These are phyloP conservation scores for Aquilaria yunnanensis DNA, from an alignment of 345 rosid species.

Conservation along the genomic window DNA sequence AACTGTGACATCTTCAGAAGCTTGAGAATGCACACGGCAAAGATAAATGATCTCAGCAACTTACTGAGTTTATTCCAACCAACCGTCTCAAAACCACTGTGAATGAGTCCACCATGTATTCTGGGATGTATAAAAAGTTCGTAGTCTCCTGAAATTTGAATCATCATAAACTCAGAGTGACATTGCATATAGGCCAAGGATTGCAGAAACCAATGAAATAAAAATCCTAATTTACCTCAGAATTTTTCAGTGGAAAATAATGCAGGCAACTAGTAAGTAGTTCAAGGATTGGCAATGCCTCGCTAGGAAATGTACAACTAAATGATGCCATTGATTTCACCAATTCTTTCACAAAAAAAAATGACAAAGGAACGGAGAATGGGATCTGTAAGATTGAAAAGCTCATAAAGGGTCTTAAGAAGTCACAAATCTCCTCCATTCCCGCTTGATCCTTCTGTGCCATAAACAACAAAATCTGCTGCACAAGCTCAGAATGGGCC, in stretches of 20 bases:
- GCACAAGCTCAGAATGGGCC: constrained; percentile 59
- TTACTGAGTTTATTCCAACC: constrained; percentile 46
- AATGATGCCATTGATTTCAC: constrained; percentile 64
- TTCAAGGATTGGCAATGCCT: constrained; percentile 58
- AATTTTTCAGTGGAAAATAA: constrained; percentile 34
- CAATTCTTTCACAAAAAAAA: constrained; percentile 52
- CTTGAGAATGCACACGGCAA: background rate
- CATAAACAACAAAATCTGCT: constrained; percentile 61
- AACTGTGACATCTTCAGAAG: constrained; percentile 1
- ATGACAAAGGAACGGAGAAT: constrained; percentile 29
- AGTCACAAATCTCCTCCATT: constrained; percentile 62
- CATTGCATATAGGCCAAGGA: background rate
- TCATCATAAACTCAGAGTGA: background rate
- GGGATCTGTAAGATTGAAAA: constrained; percentile 49
- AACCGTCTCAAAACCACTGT: constrained; percentile 50
- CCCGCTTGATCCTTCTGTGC: constrained; percentile 37
- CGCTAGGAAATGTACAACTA: constrained; percentile 58
- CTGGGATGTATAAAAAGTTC: constrained; percentile 37
- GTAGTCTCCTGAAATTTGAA: constrained; percentile 45
- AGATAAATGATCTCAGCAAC: constrained; percentile 16
- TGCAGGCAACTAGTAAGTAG: constrained; percentile 51
- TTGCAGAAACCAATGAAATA: background rate
- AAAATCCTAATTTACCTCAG: constrained; percentile 37
- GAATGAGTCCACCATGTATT: constrained; percentile 56
- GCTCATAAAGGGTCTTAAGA: constrained; percentile 64